Percentiles rank a stretch among this genome's conserved stretches.
Evolutionary conservation across 2,329 filamentous ascomycete species (phyloP).

Genomic region (Thyridium curvatum): DNA sequence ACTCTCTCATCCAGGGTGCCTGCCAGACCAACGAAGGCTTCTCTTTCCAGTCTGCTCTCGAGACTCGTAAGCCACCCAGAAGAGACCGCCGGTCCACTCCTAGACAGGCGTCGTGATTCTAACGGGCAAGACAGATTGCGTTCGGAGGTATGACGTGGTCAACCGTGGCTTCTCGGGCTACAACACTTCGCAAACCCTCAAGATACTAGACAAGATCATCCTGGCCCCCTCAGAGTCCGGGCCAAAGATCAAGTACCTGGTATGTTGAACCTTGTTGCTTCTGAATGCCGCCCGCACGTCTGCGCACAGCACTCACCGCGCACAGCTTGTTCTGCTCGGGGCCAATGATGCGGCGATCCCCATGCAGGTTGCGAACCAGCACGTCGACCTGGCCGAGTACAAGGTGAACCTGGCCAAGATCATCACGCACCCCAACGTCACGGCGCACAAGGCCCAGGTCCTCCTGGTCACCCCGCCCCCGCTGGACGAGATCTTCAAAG

Average conservation of each 20-base stretch:
- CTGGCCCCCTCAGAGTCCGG: constrained; percentile 52
- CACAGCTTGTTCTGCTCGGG: constrained; percentile 71
- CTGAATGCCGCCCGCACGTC: neutral
- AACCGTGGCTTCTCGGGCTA: constrained; percentile 87
- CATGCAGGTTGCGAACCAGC: constrained; percentile 57
- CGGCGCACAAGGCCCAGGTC: constrained; percentile 64
- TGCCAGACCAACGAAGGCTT: constrained; percentile 60
- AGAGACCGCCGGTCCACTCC: neutral
- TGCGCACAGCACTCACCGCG: constrained; percentile 11
- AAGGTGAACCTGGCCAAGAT: constrained; percentile 66
- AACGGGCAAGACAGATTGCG: constrained; percentile 50
- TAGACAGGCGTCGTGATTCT: neutral
- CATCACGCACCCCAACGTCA: constrained; percentile 63
- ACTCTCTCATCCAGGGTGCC: constrained; percentile 75
- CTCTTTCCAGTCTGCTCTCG: constrained; percentile 66
- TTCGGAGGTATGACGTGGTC: constrained; percentile 74
- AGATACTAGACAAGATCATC: constrained; percentile 64
- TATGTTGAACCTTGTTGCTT: constrained; percentile 28
- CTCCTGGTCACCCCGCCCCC: constrained; percentile 80
- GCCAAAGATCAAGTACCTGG: constrained; percentile 61
- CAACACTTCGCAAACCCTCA: constrained; percentile 69
- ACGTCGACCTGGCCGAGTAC: constrained; percentile 72
- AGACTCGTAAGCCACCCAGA: constrained; percentile 48
- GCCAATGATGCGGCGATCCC: constrained; percentile 82
- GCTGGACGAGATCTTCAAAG: constrained; percentile 66